Evolutionary conservation across 164 flowering plant species (phyloP).

Genomic region (Tinospora cordifolia): DNA sequence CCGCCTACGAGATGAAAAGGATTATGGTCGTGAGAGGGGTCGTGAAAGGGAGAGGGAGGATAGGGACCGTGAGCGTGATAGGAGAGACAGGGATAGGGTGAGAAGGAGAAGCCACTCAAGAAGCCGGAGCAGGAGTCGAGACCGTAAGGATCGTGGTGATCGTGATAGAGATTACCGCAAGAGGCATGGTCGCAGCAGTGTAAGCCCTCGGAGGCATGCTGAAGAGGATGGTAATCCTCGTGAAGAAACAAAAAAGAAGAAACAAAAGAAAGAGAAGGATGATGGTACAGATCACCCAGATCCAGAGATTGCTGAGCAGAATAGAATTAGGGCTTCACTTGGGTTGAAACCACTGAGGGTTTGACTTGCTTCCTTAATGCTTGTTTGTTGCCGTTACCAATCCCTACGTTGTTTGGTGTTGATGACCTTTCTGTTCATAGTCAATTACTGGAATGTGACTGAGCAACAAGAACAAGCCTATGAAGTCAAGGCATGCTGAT

Average conservation of each 20-base stretch:
- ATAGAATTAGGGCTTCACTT: conserved; percentile 70
- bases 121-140: conserved; percentile 63
- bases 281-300: conserved; percentile 95
- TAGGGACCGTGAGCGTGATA: conserved; percentile 51
- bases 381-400: background rate
- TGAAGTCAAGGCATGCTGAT: no score
- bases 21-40: conserved; percentile 64
- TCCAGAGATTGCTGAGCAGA: conserved; percentile 91
- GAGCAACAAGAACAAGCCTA: background rate
- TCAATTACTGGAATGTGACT: background rate
- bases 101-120: conserved; percentile 67
- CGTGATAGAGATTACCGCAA: conserved; percentile 57
- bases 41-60: conserved; percentile 49
- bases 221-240: conserved; percentile 32
- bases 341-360: conserved; percentile 64
- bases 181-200: conserved; percentile 59
- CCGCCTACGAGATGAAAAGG: conserved; percentile 65
- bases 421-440: background rate
- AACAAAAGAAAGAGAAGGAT: conserved; percentile 62
- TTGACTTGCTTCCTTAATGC: background rate
- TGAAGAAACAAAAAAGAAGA: conserved; percentile 64
- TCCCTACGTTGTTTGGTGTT: background rate
- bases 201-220: conserved; percentile 55
- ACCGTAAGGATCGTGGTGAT: conserved; percentile 43
- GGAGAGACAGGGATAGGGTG: conserved; percentile 73